These are phyloP conservation scores for Mitragyna speciosa DNA, from an alignment of 257 asterid genomes.

Conservation along the genomic window DNA sequence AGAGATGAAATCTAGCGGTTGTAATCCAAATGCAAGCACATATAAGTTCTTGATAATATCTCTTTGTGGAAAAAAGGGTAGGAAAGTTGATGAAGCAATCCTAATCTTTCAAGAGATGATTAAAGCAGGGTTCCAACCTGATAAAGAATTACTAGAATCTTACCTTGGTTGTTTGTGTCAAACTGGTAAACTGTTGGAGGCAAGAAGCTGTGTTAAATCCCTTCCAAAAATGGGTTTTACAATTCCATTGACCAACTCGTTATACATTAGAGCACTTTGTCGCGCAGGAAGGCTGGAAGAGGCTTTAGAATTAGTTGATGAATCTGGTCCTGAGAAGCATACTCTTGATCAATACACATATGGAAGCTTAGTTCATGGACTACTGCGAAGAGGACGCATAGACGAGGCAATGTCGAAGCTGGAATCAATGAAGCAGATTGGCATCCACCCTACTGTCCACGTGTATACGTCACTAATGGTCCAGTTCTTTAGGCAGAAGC, in stretches of 20 bases:
- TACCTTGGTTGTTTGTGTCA: conserved; percentile 68
- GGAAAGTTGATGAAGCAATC: conserved; percentile 71
- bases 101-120: conserved; percentile 60
- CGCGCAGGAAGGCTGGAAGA: conserved; percentile 74
- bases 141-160: conserved; percentile 62
- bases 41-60: conserved; percentile 54
- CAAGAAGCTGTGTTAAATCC: conserved; percentile 54
- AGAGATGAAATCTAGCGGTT: conserved; percentile 67
- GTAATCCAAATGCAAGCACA: conserved; percentile 55
- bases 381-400: conserved; percentile 48
- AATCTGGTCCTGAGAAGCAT: conserved; percentile 48
- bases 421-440: conserved; percentile 53
- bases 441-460: conserved; percentile 65
- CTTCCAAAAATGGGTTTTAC: conserved; percentile 57
- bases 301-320: conserved; percentile 51
- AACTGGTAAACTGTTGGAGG: conserved; percentile 54
- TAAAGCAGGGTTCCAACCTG: conserved; percentile 46
- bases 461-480: conserved; percentile 66
- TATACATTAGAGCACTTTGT: conserved; percentile 68
- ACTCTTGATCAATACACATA: conserved; percentile 56
- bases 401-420: conserved; percentile 69
- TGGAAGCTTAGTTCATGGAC: conserved; percentile 75
- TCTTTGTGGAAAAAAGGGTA: conserved; percentile 72
- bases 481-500: conserved; percentile 57
- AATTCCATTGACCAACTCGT: conserved; percentile 55